A percentile compares a stretch with the other conserved stretches of the same genome.
Conservation (phyloP, 352 stramenopile genomes). For the Pilasporangium apinafurcum region DNA sequence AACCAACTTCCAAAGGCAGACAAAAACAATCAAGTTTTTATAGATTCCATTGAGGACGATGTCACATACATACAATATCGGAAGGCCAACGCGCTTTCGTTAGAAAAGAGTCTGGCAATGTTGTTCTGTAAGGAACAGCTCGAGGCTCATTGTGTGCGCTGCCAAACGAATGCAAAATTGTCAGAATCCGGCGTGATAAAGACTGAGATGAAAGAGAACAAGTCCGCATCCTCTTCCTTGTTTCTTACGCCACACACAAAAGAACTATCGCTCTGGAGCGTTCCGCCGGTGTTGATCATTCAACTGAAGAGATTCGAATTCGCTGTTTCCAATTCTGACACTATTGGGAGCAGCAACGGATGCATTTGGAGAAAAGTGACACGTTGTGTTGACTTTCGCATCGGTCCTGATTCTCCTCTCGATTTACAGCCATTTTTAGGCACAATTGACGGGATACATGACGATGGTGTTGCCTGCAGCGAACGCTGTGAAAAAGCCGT, state of each 20-base stretch:
- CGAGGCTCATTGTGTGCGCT: slow-evolving; percentile 34
- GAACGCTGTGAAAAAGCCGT: not conserved
- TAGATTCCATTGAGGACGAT: slow-evolving; percentile 19
- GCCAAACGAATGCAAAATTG: slow-evolving; percentile 5
- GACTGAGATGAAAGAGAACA: too few relatives aligned
- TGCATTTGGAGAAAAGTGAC: slow-evolving; percentile 76
- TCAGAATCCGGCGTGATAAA: not conserved
- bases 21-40: slow-evolving; percentile 13
- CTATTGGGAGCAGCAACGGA: too few relatives aligned
- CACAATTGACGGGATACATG: slow-evolving; percentile 1
- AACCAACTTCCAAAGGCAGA: not conserved
- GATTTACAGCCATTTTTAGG: slow-evolving; percentile 58
- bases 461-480: slow-evolving; percentile 8
- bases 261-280: slow-evolving; percentile 36
- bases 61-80: slow-evolving; percentile 27
- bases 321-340: slow-evolving; percentile 13
- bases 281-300: slow-evolving; percentile 48
- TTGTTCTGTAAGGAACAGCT: slow-evolving; percentile 40
- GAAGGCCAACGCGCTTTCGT: slow-evolving; percentile 14
- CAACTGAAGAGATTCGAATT: slow-evolving; percentile 70
- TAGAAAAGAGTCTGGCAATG: slow-evolving; percentile 33
- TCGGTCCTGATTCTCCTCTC: slow-evolving; percentile 83
- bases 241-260: slow-evolving; percentile 32
- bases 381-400: slow-evolving; percentile 89
- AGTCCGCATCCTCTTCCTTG: not conserved